These are phyloP conservation scores for Sordariomycetes sp. DNA, from an alignment of 2,329 filamentous ascomycete genomes.

Conservation along the genomic window DNA sequence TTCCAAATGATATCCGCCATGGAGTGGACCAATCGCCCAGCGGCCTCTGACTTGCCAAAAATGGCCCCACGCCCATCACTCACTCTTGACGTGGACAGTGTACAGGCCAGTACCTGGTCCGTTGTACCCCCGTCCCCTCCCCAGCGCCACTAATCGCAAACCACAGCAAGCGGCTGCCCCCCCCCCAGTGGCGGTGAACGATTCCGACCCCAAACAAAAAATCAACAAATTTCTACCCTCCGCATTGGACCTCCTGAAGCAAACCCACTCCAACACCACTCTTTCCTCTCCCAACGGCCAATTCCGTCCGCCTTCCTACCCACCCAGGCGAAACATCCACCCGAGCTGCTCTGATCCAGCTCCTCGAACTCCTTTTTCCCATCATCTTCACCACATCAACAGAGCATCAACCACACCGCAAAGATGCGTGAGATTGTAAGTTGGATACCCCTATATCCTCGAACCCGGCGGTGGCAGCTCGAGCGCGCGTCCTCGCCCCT, in stretches of 20 bases:
- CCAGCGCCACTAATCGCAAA: not conserved
- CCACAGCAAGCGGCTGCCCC: constrained; percentile 7
- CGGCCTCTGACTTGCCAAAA: not conserved
- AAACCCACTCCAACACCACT: constrained; percentile 1
- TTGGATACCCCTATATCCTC: constrained; percentile 15
- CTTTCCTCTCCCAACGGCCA: not conserved
- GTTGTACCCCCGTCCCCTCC: not conserved
- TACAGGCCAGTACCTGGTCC: not conserved
- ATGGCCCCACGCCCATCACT: not conserved
- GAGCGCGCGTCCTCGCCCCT: not conserved
- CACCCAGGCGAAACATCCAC: constrained; percentile 3
- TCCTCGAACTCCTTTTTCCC: constrained; percentile 4
- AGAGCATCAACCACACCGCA: constrained; percentile 15
- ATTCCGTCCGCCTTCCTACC: constrained; percentile 2
- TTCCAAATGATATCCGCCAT: too few species aligned
- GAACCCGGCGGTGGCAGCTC: not conserved
- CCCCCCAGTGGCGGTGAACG: constrained; percentile 6
- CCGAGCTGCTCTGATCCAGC: constrained; percentile 1
- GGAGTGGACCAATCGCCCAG: too few species aligned
- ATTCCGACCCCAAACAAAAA: constrained; percentile 6
- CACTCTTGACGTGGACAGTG: not conserved
- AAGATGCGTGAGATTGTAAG: constrained; percentile 63
- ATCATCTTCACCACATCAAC: constrained; percentile 9
- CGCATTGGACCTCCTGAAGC: constrained; percentile 3
- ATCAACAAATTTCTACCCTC: constrained; percentile 6